phyloP scores from a whole-genome alignment of 345 rosid genomes.

The thale cress (Arabidopsis thaliana) region TAIR10.1 NC_003070.9:23584001-23584500 shows the following conservation, averaged over 20 bases:
- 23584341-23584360: conserved; percentile 51
- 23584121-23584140: conserved; percentile 97
- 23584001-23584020: conserved; percentile 91
- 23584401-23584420: not conserved
- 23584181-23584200: conserved; percentile 70
- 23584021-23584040: conserved; percentile 88
- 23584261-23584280: conserved; percentile 85
- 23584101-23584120: conserved; percentile 14
- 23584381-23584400: not conserved
- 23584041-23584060: conserved; percentile 21
- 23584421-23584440: not conserved
- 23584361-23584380: conserved; percentile 23
- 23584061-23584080: not conserved
- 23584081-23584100: not conserved
- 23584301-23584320: conserved; percentile 90
- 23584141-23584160: conserved; percentile 88
- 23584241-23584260: conserved; percentile 85
- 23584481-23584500: not conserved
- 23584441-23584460: not conserved
- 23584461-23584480: not conserved
- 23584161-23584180: conserved; percentile 80
- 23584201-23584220: conserved; percentile 83
- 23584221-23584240: conserved; percentile 95
- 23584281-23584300: conserved; percentile 97
- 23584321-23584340: conserved; percentile 81